phyloP scores from a whole-genome alignment of 164 flowering plant species.

The Vitis cinerea region DNA sequence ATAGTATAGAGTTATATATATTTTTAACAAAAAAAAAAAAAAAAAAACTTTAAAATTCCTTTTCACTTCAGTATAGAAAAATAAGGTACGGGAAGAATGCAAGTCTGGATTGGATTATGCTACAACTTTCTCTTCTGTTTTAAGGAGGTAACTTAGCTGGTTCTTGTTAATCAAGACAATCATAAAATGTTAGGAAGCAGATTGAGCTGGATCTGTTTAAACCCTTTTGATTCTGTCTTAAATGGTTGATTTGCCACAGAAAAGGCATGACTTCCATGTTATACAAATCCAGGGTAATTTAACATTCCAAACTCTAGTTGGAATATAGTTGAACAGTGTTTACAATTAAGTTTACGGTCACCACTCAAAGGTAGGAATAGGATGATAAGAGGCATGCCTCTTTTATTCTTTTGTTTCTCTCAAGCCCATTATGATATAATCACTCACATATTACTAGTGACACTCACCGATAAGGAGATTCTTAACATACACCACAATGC shows the following conservation, averaged over 20 bases:
- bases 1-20: no score
- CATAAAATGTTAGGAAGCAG: no score
- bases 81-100: no score
- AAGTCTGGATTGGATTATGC: no score
- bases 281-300: neutral
- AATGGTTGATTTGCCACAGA: neutral
- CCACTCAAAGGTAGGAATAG: neutral
- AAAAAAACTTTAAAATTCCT: no score
- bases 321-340: neutral
- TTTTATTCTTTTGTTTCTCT: constrained; percentile 12
- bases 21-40: no score
- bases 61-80: no score
- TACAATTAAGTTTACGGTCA: neutral
- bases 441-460: constrained; percentile 8
- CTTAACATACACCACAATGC: neutral
- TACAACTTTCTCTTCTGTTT: no score
- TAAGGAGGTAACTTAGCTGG: no score
- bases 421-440: neutral
- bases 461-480: neutral
- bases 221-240: neutral
- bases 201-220: neutral
- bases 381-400: constrained; percentile 12
- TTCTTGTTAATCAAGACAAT: no score
- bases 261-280: neutral
- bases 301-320: neutral